Percentiles rank a stretch among this genome's conserved stretches.
phyloP scores from a whole-genome alignment of 345 rosid genomes.

The Gossypium anomalum region DNA sequence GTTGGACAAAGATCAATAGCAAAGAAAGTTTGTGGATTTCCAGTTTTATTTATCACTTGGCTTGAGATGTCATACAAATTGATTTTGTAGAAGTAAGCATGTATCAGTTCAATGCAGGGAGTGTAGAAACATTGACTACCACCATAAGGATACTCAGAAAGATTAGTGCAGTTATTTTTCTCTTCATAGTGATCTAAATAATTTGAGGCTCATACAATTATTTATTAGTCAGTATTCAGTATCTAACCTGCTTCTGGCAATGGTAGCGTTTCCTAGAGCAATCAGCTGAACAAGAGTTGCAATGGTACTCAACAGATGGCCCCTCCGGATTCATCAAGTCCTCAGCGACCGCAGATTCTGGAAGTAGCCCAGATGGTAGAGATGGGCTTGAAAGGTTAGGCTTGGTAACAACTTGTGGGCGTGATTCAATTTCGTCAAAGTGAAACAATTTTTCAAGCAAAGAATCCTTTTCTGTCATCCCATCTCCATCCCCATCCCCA shows the following conservation, averaged over 20 bases:
- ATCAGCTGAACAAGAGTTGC: constrained; percentile 97
- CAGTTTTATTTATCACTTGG: not conserved
- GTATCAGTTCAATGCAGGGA: not conserved
- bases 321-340: constrained; percentile 76
- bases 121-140: not conserved
- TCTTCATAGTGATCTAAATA: not conserved
- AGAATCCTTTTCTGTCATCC: constrained; percentile 36
- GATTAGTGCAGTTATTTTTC: not conserved
- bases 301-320: constrained; percentile 89
- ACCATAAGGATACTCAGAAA: not conserved
- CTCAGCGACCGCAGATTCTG: constrained; percentile 68
- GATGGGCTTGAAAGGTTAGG: constrained; percentile 47
- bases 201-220: not conserved
- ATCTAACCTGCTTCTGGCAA: constrained; percentile 90
- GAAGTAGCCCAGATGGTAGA: constrained; percentile 54
- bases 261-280: constrained; percentile 99
- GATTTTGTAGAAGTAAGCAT: not conserved
- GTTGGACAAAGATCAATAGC: not conserved
- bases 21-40: not conserved
- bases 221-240: constrained; percentile 19
- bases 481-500: constrained; percentile 20
- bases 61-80: not conserved
- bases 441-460: constrained; percentile 65
- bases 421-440: constrained; percentile 59
- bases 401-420: constrained; percentile 44